phyloP scores from a whole-genome alignment of 2,329 filamentous ascomycete species.

The Scolecobasidium constrictum region DNA sequence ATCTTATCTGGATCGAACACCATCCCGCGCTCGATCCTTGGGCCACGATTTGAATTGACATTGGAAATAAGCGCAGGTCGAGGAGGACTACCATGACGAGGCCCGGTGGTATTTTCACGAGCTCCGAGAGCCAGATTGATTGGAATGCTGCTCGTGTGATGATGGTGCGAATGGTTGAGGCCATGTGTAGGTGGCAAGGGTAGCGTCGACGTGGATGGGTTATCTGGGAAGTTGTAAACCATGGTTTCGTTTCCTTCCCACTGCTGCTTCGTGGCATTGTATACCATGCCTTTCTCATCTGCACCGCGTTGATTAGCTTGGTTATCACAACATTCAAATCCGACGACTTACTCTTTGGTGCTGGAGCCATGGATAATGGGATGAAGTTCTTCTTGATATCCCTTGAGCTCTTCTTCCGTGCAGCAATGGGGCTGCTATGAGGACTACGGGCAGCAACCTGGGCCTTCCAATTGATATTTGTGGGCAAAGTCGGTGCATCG shows the following conservation, averaged over 20 bases:
- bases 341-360: slow-evolving; percentile 59
- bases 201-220: slow-evolving; percentile 26
- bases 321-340: no score
- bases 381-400: slow-evolving; percentile 44
- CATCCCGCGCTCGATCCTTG: slow-evolving; percentile 96
- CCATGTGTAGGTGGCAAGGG: slow-evolving; percentile 14
- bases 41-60: slow-evolving; percentile 67
- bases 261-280: slow-evolving; percentile 73
- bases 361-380: slow-evolving; percentile 47
- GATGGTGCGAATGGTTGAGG: slow-evolving; percentile 10
- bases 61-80: slow-evolving; percentile 81
- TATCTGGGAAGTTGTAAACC: slow-evolving; percentile 62
- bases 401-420: slow-evolving; percentile 30
- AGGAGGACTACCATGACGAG: slow-evolving; percentile 30
- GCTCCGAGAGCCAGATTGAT: neutral
- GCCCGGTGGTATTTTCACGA: slow-evolving; percentile 5
- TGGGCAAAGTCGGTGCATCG: slow-evolving; percentile 38
- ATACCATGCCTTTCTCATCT: slow-evolving; percentile 93
- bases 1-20: slow-evolving; percentile 94
- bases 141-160: slow-evolving; percentile 10
- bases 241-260: slow-evolving; percentile 97
- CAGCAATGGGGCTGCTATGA: slow-evolving; percentile 37
- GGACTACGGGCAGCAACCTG: slow-evolving; percentile 40
- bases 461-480: slow-evolving; percentile 50
- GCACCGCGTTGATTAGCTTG: slow-evolving; percentile 15